A percentile compares a stretch with the other conserved stretches of the same genome.
phyloP scores from a whole-genome alignment of 768 basidiomycete species.

The Saitozyma podzolica region DNA sequence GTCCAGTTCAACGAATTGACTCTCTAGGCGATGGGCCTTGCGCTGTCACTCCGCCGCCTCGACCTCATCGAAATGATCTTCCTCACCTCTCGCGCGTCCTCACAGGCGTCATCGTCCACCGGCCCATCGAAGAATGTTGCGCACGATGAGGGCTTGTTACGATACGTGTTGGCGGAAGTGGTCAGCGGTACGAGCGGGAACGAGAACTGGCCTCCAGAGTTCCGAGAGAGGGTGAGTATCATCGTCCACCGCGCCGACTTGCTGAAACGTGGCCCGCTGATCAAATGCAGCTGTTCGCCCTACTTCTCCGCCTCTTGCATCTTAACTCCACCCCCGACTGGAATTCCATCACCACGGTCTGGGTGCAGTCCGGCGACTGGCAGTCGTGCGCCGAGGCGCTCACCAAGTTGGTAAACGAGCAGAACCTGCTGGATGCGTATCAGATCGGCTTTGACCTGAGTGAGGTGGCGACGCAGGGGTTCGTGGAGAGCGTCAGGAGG shows the following conservation, averaged over 20 bases:
- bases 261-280: background rate
- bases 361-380: constrained; percentile 83
- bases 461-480: constrained; percentile 91
- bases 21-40: constrained; percentile 86
- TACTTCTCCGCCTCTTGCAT: constrained; percentile 77
- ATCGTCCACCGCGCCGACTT: background rate
- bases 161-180: constrained; percentile 89
- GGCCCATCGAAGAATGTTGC: constrained; percentile 54
- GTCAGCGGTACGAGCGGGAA: constrained; percentile 87
- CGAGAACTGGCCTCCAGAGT: constrained; percentile 41
- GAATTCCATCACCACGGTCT: constrained; percentile 79
- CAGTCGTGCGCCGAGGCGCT: constrained; percentile 30
- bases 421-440: constrained; percentile 74
- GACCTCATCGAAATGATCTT: constrained; percentile 80
- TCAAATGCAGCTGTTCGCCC: constrained; percentile 51
- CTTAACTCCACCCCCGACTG: constrained; percentile 65
- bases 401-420: constrained; percentile 31
- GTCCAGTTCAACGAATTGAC: constrained; percentile 12
- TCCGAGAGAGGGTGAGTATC: constrained; percentile 49
- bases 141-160: constrained; percentile 75
- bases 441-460: constrained; percentile 95
- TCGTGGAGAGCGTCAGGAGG: constrained; percentile 70
- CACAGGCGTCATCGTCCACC: constrained; percentile 16
- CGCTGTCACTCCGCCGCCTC: constrained; percentile 82
- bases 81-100: constrained; percentile 31